Evolutionary conservation across 2,329 filamentous ascomycete genomes (phyloP).

Genomic region (Diaporthe amygdali): DNA sequence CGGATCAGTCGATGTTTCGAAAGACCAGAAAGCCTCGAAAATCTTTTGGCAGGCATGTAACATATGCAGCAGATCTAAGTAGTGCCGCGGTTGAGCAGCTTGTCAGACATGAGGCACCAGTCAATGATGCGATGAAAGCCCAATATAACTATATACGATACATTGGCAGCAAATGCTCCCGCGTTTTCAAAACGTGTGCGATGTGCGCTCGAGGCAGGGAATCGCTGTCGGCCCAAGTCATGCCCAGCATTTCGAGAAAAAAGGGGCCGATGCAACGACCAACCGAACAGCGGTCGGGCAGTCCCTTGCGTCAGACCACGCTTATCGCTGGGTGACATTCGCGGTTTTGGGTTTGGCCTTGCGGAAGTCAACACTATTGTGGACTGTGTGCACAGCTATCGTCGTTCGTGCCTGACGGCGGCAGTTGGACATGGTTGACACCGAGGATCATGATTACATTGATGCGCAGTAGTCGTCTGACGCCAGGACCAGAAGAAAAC

Average conservation of each 20-base stretch:
- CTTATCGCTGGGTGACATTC: conserved; percentile 6
- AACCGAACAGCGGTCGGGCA: conserved; percentile 12
- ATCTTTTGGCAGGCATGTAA: not conserved
- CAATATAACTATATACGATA: conserved; percentile 8
- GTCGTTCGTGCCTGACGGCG: conserved; percentile 8
- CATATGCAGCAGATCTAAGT: not conserved
- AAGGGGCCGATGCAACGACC: conserved; percentile 1
- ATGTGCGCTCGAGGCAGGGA: conserved; percentile 13
- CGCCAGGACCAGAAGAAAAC: not conserved
- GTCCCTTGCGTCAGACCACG: conserved; percentile 16
- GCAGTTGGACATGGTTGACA: not conserved
- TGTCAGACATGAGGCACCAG: conserved; percentile 4
- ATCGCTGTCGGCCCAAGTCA: conserved; percentile 11
- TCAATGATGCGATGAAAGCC: conserved; percentile 13
- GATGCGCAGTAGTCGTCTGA: not conserved
- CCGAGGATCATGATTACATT: not conserved
- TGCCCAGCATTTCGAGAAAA: conserved; percentile 9
- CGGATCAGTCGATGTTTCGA: not conserved
- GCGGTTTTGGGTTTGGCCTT: conserved; percentile 8
- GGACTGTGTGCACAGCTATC: conserved; percentile 1
- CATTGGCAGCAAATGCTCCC: conserved; percentile 6
- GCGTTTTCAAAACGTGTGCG: conserved; percentile 12
- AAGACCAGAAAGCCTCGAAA: not conserved
- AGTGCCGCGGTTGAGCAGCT: conserved; percentile 1
- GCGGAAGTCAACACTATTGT: not conserved